Evolutionary conservation across 1,284 basidiomycete genomes (phyloP).

Genomic region (Tetrapyrgos nigripes): DNA sequence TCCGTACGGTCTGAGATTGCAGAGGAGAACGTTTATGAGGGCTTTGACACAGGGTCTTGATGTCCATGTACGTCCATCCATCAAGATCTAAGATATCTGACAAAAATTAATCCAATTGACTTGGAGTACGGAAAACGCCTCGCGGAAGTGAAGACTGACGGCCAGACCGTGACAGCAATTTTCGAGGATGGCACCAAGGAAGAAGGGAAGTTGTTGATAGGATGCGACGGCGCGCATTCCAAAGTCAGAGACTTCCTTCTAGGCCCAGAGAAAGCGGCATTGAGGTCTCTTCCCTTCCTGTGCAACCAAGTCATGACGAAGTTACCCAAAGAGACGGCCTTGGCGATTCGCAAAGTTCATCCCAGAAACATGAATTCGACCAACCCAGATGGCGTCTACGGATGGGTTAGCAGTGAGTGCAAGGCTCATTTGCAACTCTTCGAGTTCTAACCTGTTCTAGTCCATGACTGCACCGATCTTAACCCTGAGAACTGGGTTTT

Average conservation of each 20-base stretch:
- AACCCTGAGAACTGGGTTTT: conserved; percentile 1
- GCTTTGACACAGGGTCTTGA: neutral
- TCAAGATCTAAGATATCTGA: neutral
- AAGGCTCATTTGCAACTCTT: no score
- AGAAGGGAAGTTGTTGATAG: conserved; percentile 1
- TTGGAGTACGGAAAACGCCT: conserved; percentile 5
- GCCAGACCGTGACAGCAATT: neutral
- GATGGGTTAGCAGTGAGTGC: conserved; percentile 2
- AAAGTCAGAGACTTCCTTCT: conserved; percentile 6
- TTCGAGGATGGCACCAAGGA: conserved; percentile 5
- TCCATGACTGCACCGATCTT: neutral
- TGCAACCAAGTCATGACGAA: neutral
- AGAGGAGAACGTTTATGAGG: conserved; percentile 5
- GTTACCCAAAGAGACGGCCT: neutral
- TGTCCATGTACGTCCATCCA: neutral
- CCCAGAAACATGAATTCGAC: neutral
- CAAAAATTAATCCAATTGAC: neutral
- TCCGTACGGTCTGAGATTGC: neutral
- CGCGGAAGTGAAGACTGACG: neutral
- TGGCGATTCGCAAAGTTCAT: conserved; percentile 1
- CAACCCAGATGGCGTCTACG: neutral
- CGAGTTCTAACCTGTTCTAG: no score
- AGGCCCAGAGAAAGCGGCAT: conserved; percentile 7
- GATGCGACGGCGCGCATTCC: conserved; percentile 10
- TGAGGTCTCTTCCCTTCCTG: neutral